Evolutionary conservation across 768 basidiomycete species (phyloP).

Genomic region (Hebeloma cylindrosporum): DNA sequence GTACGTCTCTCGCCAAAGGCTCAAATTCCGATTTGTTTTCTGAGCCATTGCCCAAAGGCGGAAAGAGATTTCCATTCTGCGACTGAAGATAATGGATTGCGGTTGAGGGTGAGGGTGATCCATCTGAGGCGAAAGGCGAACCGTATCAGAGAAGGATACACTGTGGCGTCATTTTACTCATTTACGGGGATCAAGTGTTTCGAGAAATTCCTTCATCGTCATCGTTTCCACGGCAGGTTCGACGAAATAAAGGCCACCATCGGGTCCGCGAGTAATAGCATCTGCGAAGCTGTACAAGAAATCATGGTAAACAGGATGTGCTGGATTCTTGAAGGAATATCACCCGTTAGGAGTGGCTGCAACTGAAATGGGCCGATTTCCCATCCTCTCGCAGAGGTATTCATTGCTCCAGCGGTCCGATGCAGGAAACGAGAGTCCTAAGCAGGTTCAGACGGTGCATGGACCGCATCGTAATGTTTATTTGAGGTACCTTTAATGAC

Average conservation of each 20-base stretch:
- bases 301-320: conserved; percentile 8
- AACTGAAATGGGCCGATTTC: conserved; percentile 57
- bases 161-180: background rate
- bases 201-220: conserved; percentile 59
- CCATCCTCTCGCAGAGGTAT: conserved; percentile 60
- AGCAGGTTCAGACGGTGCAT: background rate
- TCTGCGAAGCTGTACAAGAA: conserved; percentile 63
- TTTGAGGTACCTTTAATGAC: conserved; percentile 59
- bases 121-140: background rate
- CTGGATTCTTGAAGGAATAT: background rate
- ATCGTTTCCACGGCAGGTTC: conserved; percentile 74
- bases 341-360: conserved; percentile 87
- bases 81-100: conserved; percentile 79
- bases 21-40: conserved; percentile 55
- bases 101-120: conserved; percentile 25
- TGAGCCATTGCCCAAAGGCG: conserved; percentile 36
- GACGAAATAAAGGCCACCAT: conserved; percentile 64
- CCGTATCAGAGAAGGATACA: conserved; percentile 11
- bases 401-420: conserved; percentile 62
- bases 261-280: conserved; percentile 55
- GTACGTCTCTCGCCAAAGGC: conserved; percentile 63
- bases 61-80: conserved; percentile 87
- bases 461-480: background rate
- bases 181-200: conserved; percentile 26
- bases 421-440: conserved; percentile 52